These are phyloP conservation scores for Dactylellina leptospora DNA, from an alignment of 2,329 filamentous ascomycete genomes.

Conservation along the genomic window DNA sequence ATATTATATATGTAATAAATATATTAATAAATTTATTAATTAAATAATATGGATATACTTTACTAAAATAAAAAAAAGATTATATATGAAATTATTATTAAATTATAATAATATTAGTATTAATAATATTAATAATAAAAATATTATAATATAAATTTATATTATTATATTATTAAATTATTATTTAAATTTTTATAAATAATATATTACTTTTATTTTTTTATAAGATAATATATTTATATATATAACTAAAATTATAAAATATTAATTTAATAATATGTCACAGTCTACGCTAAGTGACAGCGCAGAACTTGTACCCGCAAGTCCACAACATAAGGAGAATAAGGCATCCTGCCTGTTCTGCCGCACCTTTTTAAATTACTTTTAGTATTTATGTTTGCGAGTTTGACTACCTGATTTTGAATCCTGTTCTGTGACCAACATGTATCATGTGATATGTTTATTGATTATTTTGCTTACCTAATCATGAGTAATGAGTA, in stretches of 20 bases:
- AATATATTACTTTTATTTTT: neutral
- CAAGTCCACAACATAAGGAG: neutral
- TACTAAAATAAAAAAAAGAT: neutral
- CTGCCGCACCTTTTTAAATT: neutral
- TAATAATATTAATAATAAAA: neutral
- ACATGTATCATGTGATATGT: neutral
- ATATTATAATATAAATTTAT: neutral
- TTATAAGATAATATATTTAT: neutral
- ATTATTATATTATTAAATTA: neutral
- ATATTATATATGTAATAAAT: neutral
- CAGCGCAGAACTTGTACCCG: too few species aligned
- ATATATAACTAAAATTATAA: too few species aligned
- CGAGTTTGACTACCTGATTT: neutral
- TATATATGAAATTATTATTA: neutral
- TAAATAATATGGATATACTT: neutral
- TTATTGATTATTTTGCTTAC: neutral
- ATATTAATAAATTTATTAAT: neutral
- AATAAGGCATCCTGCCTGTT: neutral
- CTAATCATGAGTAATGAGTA: neutral
- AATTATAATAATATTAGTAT: neutral
- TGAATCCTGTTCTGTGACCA: neutral
- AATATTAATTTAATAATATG: neutral
- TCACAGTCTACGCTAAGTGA: too few species aligned
- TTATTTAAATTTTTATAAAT: neutral
- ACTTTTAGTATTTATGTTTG: neutral